Evolutionary conservation across 1,284 basidiomycete species (phyloP).

Genomic region (Ustilago hordei): DNA sequence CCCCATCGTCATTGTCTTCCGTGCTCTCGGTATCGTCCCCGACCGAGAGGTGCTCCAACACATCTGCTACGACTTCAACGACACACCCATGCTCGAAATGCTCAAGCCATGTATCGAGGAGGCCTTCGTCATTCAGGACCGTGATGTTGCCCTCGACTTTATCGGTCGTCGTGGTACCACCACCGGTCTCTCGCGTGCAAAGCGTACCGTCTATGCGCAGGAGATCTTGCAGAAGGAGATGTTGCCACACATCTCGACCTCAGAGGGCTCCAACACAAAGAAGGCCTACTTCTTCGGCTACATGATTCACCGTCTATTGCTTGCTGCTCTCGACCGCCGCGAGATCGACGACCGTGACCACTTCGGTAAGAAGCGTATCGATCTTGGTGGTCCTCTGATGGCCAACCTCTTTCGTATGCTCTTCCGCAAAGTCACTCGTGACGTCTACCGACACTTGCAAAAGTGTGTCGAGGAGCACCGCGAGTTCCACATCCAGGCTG

Average conservation of each 20-base stretch:
- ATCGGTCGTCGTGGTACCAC: slow-evolving; percentile 98
- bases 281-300: slow-evolving; percentile 99
- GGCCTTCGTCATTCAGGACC: slow-evolving; percentile 96
- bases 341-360: slow-evolving; percentile 99
- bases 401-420: slow-evolving; percentile 97
- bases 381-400: slow-evolving; percentile 92
- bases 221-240: slow-evolving; percentile 99
- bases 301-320: slow-evolving; percentile 95
- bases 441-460: slow-evolving; percentile 95
- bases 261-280: slow-evolving; percentile 94
- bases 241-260: slow-evolving; percentile 96
- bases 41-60: slow-evolving; percentile 98
- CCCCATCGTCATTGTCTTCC: slow-evolving; percentile 98
- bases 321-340: slow-evolving; percentile 91
- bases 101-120: slow-evolving; percentile 99
- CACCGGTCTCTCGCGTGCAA: slow-evolving; percentile 88
- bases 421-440: slow-evolving; percentile 95
- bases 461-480: slow-evolving; percentile 96
- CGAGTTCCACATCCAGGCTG: slow-evolving; percentile 90
- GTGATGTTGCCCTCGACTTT: slow-evolving; percentile 90
- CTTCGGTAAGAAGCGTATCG: slow-evolving; percentile 97
- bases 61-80: slow-evolving; percentile 97
- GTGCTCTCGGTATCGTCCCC: slow-evolving; percentile 95
- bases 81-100: slow-evolving; percentile 96
- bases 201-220: slow-evolving; percentile 94